These are phyloP conservation scores for Heracleum sosnowskyi DNA, from an alignment of 129 eudicot species.

Conservation along the genomic window DNA sequence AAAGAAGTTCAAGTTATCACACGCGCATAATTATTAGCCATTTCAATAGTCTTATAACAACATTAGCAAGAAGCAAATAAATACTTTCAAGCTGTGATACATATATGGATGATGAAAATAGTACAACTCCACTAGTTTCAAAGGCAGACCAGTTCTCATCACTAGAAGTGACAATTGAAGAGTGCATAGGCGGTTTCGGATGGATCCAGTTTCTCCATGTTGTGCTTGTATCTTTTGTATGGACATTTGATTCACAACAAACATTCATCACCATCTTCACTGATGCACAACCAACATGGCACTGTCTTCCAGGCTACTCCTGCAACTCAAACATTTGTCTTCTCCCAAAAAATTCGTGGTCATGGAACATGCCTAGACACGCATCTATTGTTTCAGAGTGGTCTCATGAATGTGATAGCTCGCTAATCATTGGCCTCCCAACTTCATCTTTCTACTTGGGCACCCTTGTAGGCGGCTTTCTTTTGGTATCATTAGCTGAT, in stretches of 20 bases:
- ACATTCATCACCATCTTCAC: conserved; percentile 43
- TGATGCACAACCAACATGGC: conserved; percentile 41
- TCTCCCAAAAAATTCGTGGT: conserved; percentile 24
- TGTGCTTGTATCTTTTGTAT: conserved; percentile 17
- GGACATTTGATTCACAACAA: conserved; percentile 40
- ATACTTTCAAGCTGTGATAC: too few species aligned
- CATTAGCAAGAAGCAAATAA: not conserved
- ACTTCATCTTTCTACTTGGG: conserved; percentile 45
- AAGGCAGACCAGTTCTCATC: not conserved
- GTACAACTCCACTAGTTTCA: not conserved
- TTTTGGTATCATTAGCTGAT: conserved; percentile 37
- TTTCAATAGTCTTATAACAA: not conserved
- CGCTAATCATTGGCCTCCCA: conserved; percentile 33
- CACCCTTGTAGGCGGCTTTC: conserved; percentile 37
- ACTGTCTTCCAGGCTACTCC: conserved; percentile 11
- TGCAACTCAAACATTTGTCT: conserved; percentile 11
- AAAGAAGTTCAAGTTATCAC: too few species aligned
- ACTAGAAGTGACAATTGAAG: conserved; percentile 11
- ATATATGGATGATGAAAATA: not conserved
- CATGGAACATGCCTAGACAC: conserved; percentile 25
- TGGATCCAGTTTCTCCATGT: conserved; percentile 29
- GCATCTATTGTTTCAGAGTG: conserved; percentile 40
- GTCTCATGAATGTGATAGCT: conserved; percentile 27
- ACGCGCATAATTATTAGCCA: too few species aligned
- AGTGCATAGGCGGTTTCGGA: conserved; percentile 7